Base-by-base conservation (phyloP, 768 basidiomycete genomes). In the Dioszegia aurantiaca region DNA sequence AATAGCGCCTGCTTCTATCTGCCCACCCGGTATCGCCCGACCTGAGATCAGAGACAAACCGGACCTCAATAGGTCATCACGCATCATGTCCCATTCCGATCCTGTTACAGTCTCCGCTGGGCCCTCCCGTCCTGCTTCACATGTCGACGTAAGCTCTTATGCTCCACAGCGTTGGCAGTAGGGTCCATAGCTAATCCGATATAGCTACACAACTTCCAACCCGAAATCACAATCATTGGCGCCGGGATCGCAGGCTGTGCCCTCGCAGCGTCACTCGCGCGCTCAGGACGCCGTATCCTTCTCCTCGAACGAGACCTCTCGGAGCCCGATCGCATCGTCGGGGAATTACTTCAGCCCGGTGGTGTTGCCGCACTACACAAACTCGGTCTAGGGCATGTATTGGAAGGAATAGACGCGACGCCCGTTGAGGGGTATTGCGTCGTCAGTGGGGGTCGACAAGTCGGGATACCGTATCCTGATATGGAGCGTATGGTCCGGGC, bases 311-410 rank as follows among this genome's bases (percentile, higher is more conserved):
- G 94, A 11, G 94, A 93, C 14, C 82, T 98, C 3, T 82, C 87
- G 0, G 88, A 90, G 74, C 95, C 95, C 0, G 91, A 98, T 81
- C 83, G 95, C 17, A 98, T 99, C 64, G 95, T 98, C 31, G 95
- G 95, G 24, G 95, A 99, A 76, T 84, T 98, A 0, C 80, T 99
- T 23, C 95, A 99, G 70, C 95, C 95, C 1, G 92, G 87, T 1
- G 95, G 95, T 0, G 85, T 91, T 23, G 79, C 80, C 12, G 85
- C 90, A 0, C 79, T 99, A 43, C 78, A 83, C 56, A 78, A 82
- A 36, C 83, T 99, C n/a, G 93, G 90, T 0, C 75, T 99, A 64
- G 83, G 83, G 46, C 78, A 78, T 6, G 86, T 85, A 54, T 77
- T 95, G 43, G 88, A 97, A 24, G 86, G 83, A n/a, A 93, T 98